Conservation (phyloP, 1,139 yeast genomes). For the Diutina ranongensis region DNA sequence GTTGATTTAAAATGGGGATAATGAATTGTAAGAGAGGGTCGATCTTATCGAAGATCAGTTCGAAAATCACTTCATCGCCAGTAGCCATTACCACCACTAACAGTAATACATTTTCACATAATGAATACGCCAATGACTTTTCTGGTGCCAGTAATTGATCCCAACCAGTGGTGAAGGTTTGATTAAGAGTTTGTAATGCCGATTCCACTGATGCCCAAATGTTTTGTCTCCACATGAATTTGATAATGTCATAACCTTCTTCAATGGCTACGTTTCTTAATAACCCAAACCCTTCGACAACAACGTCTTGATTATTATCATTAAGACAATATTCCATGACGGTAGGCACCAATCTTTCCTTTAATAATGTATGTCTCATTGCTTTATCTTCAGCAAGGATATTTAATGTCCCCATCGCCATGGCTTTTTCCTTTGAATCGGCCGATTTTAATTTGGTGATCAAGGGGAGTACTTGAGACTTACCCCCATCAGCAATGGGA, state of each 20-base stretch:
- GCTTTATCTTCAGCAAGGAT: slow-evolving; percentile 59
- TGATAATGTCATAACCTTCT: slow-evolving; percentile 81
- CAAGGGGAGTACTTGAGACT: slow-evolving; percentile 55
- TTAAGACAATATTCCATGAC: slow-evolving; percentile 54
- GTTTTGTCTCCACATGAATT: slow-evolving; percentile 65
- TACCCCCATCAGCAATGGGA: slow-evolving; percentile 21
- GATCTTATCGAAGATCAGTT: slow-evolving; percentile 33
- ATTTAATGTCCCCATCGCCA: slow-evolving; percentile 68
- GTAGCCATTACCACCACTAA: slow-evolving; percentile 58
- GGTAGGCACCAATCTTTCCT: slow-evolving; percentile 56
- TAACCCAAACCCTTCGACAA: slow-evolving; percentile 71
- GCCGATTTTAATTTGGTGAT: slow-evolving; percentile 52
- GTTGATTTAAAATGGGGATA: slow-evolving; percentile 27
- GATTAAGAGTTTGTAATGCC: slow-evolving; percentile 37
- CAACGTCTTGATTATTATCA: slow-evolving; percentile 63
- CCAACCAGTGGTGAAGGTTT: slow-evolving; percentile 32
- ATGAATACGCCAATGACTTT: slow-evolving; percentile 25
- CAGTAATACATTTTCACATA: slow-evolving; percentile 63
- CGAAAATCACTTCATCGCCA: slow-evolving; percentile 50
- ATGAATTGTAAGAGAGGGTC: slow-evolving; percentile 34
- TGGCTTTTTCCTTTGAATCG: slow-evolving; percentile 60
- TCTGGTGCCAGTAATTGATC: slow-evolving; percentile 14
- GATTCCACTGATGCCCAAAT: slow-evolving; percentile 51
- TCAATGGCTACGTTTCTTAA: slow-evolving; percentile 71
- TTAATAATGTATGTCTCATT: slow-evolving; percentile 51